A percentile compares a stretch with the other conserved stretches of the same genome.
These are phyloP conservation scores for Geotrichum fermentans DNA, from an alignment of 1,139 yeast genomes.

Conservation along the genomic window DNA sequence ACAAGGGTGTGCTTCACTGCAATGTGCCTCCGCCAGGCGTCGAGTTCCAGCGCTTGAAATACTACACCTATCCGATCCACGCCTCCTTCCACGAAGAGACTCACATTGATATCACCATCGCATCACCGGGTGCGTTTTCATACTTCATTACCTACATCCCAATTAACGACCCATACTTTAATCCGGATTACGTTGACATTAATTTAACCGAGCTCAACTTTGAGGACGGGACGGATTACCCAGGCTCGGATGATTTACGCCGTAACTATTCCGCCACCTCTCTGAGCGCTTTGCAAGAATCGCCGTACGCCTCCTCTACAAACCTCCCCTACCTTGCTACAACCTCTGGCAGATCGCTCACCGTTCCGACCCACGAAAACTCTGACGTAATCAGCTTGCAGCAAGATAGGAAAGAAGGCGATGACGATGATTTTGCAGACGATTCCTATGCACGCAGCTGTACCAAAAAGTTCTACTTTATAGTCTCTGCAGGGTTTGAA, in stretches of 20 bases:
- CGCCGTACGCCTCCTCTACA: background rate
- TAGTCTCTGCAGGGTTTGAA: constrained; percentile 71
- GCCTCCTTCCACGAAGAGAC: constrained; percentile 46
- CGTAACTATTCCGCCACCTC: background rate
- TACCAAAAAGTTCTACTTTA: constrained; percentile 64
- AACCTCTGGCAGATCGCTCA: background rate
- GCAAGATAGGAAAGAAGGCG: constrained; percentile 4
- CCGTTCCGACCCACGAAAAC: background rate
- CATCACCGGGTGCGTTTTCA: constrained; percentile 71
- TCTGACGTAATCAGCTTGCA: constrained; percentile 15
- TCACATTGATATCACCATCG: constrained; percentile 55
- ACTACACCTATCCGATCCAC: constrained; percentile 48
- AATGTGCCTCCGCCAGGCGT: constrained; percentile 56
- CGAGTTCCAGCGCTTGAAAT: constrained; percentile 53
- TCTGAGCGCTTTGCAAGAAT: background rate
- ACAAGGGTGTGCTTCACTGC: constrained; percentile 66
- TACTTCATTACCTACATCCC: constrained; percentile 39
- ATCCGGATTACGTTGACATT: background rate
- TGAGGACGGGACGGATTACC: no score
- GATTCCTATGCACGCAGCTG: constrained; percentile 17
- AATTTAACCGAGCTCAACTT: background rate
- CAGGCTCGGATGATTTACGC: background rate
- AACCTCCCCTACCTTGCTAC: background rate
- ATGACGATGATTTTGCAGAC: constrained; percentile 16
- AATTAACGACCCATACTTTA: constrained; percentile 25